phyloP scores from a whole-genome alignment of 2,329 filamentous ascomycete genomes.

The Aspergillus transmontanensis region DNA sequence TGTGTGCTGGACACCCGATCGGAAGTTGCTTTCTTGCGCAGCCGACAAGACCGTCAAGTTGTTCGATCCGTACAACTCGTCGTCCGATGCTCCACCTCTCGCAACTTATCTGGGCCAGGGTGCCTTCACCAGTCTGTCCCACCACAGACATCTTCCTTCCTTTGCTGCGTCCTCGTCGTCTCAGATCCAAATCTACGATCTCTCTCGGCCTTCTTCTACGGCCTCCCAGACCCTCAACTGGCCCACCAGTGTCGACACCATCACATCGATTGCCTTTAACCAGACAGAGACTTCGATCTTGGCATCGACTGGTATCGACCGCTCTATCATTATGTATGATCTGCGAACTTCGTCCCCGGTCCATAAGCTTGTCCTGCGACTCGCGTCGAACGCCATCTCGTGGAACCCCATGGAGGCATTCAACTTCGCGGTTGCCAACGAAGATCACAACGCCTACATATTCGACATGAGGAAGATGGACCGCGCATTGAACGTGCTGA shows the following conservation, averaged over 20 bases:
- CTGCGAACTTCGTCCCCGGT: slow-evolving; percentile 83
- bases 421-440: slow-evolving; percentile 89
- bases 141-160: slow-evolving; percentile 75
- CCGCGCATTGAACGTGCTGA: slow-evolving; percentile 83
- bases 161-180: slow-evolving; percentile 79
- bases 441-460: slow-evolving; percentile 90
- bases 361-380: slow-evolving; percentile 76
- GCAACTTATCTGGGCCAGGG: slow-evolving; percentile 82
- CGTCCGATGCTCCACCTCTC: slow-evolving; percentile 68
- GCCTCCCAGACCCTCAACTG: slow-evolving; percentile 81
- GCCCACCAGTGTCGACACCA: slow-evolving; percentile 88
- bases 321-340: slow-evolving; percentile 88
- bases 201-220: slow-evolving; percentile 73
- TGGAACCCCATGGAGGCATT: slow-evolving; percentile 99
- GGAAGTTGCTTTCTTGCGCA: slow-evolving; percentile 83
- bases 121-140: slow-evolving; percentile 80
- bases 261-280: slow-evolving; percentile 87
- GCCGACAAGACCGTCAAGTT: slow-evolving; percentile 86
- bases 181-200: slow-evolving; percentile 79
- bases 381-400: slow-evolving; percentile 79
- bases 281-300: slow-evolving; percentile 90
- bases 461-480: slow-evolving; percentile 95
- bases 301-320: slow-evolving; percentile 81
- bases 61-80: slow-evolving; percentile 82
- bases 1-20: slow-evolving; percentile 83